phyloP scores from a whole-genome alignment of 495 filamentous ascomycete species.

The Neurospora sp. region DNA sequence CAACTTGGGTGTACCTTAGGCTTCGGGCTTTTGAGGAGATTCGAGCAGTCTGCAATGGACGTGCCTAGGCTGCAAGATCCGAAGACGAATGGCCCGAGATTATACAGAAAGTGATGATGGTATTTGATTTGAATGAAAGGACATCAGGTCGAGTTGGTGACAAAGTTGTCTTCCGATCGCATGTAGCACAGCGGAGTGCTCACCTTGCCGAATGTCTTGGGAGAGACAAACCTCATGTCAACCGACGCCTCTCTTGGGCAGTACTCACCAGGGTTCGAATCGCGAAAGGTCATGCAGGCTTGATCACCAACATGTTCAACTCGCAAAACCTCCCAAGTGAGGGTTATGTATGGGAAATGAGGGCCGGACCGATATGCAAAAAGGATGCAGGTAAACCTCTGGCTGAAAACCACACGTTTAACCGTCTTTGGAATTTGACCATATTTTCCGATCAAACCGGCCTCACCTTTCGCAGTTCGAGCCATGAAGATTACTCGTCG shows the following conservation, averaged over 20 bases:
- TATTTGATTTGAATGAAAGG: background rate
- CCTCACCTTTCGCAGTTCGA: background rate
- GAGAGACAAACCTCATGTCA: background rate
- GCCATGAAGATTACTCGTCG: too few relatives aligned
- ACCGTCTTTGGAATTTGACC: background rate
- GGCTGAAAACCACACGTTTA: background rate
- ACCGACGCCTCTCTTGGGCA: background rate
- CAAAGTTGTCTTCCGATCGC: background rate
- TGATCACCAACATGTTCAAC: background rate
- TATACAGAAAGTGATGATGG: too few relatives aligned
- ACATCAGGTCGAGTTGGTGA: background rate
- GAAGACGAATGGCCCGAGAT: background rate
- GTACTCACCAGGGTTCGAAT: background rate
- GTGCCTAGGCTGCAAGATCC: background rate
- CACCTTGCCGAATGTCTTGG: background rate
- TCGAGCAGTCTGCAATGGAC: too few relatives aligned
- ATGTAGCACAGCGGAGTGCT: background rate
- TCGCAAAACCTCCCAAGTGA: background rate
- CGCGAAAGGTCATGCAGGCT: background rate
- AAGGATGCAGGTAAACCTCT: background rate
- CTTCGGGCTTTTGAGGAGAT: too few relatives aligned
- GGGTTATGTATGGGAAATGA: background rate
- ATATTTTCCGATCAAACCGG: background rate
- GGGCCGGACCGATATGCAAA: background rate
- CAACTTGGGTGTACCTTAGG: background rate